phyloP scores from a whole-genome alignment of 2,329 filamentous ascomycete species.

The Didymosphaeria variabile region DNA sequence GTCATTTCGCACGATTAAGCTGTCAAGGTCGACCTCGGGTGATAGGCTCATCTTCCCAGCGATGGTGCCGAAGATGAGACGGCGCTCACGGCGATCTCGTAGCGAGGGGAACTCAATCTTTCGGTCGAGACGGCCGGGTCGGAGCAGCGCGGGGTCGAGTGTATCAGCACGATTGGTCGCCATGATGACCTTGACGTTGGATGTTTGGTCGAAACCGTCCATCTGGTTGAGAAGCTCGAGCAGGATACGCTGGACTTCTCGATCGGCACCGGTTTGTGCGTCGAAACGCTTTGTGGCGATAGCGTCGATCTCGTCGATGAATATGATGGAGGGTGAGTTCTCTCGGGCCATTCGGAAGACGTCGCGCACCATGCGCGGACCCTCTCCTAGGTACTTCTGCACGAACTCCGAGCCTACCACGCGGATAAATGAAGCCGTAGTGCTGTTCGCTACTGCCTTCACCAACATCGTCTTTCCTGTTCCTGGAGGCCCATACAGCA shows the following conservation, averaged over 20 bases:
- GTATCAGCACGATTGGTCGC: slow-evolving; percentile 98
- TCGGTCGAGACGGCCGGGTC: slow-evolving; percentile 92
- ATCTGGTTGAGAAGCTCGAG: slow-evolving; percentile 98
- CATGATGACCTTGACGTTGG: slow-evolving; percentile 99
- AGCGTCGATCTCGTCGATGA: slow-evolving; percentile 99
- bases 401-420: slow-evolving; percentile 99
- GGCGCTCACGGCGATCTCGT: slow-evolving; percentile 90
- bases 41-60: slow-evolving; percentile 96
- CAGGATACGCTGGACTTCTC: slow-evolving; percentile 98
- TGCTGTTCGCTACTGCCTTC: slow-evolving; percentile 98
- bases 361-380: slow-evolving; percentile 97
- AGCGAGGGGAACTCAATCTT: slow-evolving; percentile 99
- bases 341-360: slow-evolving; percentile 99
- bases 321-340: slow-evolving; percentile 98
- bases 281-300: slow-evolving; percentile 99
- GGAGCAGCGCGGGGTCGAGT: slow-evolving; percentile 90
- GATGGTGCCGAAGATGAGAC: slow-evolving; percentile 97
- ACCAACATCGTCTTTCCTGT: slow-evolving; percentile 98
- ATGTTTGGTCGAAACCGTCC: slow-evolving; percentile 99
- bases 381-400: slow-evolving; percentile 97
- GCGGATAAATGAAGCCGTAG: slow-evolving; percentile 96
- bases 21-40: slow-evolving; percentile 95
- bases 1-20: slow-evolving; percentile 94
- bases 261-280: slow-evolving; percentile 95
- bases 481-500: slow-evolving; percentile 94